A percentile compares a stretch with the other conserved stretches of the same genome.
Evolutionary conservation across 2,329 filamentous ascomycete genomes (phyloP).

Genomic region (Nakataea oryzae): DNA sequence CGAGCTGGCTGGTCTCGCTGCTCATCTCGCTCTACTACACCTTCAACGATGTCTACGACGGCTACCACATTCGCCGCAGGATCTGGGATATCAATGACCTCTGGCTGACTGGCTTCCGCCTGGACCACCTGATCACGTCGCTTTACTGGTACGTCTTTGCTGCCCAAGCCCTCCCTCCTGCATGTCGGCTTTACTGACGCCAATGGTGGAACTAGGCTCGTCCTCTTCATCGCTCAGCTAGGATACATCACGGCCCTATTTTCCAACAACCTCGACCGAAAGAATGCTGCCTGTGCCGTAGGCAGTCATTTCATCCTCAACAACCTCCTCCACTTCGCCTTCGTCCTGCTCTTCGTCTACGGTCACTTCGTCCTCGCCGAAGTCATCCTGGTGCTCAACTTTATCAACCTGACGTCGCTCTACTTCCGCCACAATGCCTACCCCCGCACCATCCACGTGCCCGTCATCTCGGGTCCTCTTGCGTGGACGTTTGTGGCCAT

Average conservation of each 20-base stretch:
- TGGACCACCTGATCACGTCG: slow-evolving; percentile 52
- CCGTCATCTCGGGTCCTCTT: slow-evolving; percentile 66
- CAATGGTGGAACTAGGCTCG: slow-evolving; percentile 37
- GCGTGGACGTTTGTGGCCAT: slow-evolving; percentile 80
- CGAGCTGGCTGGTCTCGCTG: slow-evolving; percentile 67
- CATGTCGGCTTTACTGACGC: slow-evolving; percentile 2
- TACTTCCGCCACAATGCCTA: slow-evolving; percentile 73
- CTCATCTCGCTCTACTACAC: slow-evolving; percentile 67
- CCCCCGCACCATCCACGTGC: slow-evolving; percentile 64
- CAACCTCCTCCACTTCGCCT: slow-evolving; percentile 74
- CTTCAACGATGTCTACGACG: slow-evolving; percentile 52
- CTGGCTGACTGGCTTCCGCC: slow-evolving; percentile 61
- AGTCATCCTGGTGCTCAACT: slow-evolving; percentile 67
- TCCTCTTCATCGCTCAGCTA: slow-evolving; percentile 65
- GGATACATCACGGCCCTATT: slow-evolving; percentile 71
- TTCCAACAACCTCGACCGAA: slow-evolving; percentile 49
- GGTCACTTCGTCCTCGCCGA: slow-evolving; percentile 67
- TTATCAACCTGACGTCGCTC: slow-evolving; percentile 65
- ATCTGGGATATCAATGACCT: slow-evolving; percentile 67
- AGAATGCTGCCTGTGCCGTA: slow-evolving; percentile 63
- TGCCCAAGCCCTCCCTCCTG: background rate
- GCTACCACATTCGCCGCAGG: slow-evolving; percentile 43
- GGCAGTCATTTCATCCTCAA: slow-evolving; percentile 77
- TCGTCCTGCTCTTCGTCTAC: slow-evolving; percentile 74
- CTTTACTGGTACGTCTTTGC: slow-evolving; percentile 60